Conservation (phyloP, 2,329 filamentous ascomycete species). For the Hypoxylon sp. region DNA sequence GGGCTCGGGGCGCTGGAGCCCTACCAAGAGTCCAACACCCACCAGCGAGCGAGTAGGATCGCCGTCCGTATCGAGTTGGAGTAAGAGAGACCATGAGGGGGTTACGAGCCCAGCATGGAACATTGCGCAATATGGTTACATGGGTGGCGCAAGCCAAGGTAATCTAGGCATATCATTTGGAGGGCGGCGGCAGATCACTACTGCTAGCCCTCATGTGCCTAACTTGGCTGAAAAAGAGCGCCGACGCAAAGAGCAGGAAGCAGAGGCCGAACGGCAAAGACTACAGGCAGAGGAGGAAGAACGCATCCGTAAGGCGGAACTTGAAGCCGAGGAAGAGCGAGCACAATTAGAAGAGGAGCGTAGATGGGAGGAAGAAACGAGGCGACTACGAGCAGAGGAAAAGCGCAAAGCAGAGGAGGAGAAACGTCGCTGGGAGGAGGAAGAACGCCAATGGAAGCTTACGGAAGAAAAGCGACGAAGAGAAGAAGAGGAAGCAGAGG, state of each 20-base stretch:
- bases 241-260: slow-evolving; percentile 67
- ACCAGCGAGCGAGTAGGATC: slow-evolving; percentile 65
- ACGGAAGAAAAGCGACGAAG: slow-evolving; percentile 79
- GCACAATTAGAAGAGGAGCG: slow-evolving; percentile 74
- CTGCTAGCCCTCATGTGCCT: slow-evolving; percentile 82
- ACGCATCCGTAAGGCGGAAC: slow-evolving; percentile 61
- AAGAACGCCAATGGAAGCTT: slow-evolving; percentile 81
- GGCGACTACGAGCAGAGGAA: slow-evolving; percentile 70
- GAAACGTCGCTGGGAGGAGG: slow-evolving; percentile 81
- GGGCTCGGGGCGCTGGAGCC: slow-evolving; percentile 71
- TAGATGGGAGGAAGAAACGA: slow-evolving; percentile 76
- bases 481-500: slow-evolving; percentile 82
- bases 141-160: slow-evolving; percentile 96
- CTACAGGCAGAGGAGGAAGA: slow-evolving; percentile 68
- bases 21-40: slow-evolving; percentile 71
- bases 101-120: slow-evolving; percentile 94
- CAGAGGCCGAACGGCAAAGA: slow-evolving; percentile 72
- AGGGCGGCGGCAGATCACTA: slow-evolving; percentile 92
- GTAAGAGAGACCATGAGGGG: slow-evolving; percentile 84
- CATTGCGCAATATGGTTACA: slow-evolving; percentile 97
- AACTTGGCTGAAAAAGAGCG: slow-evolving; percentile 89
- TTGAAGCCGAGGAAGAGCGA: slow-evolving; percentile 72
- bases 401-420: slow-evolving; percentile 77
- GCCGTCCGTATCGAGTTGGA: slow-evolving; percentile 86
- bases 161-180: slow-evolving; percentile 96